These are phyloP conservation scores for Phytopythium cucurbitacearum DNA, from an alignment of 352 stramenopile genomes.

Conservation along the genomic window DNA sequence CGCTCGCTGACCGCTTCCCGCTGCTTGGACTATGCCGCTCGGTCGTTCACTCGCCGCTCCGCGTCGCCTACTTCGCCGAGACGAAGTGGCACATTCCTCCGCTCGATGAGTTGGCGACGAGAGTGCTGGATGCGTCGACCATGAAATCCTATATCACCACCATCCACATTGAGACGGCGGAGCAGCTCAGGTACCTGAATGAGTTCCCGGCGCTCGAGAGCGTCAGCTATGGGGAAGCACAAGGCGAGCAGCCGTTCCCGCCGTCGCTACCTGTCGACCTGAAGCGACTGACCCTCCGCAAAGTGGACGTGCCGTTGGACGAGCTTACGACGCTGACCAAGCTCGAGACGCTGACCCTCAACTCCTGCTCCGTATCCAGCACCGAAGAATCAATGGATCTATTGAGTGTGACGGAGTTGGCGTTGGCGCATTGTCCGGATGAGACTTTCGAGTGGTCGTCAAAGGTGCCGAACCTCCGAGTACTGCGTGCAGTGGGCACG, in stretches of 20 bases:
- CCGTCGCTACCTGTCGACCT: neutral
- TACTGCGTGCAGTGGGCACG: too few species aligned
- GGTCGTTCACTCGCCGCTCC: neutral
- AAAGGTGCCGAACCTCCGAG: too few species aligned
- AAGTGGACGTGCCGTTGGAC: too few species aligned
- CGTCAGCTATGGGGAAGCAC: neutral
- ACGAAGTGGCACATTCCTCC: slow-evolving; percentile 1
- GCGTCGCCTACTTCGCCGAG: neutral
- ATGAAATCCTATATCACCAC: neutral
- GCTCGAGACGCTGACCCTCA: too few species aligned
- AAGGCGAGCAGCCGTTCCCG: neutral
- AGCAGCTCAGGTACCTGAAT: neutral
- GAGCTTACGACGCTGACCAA: too few species aligned
- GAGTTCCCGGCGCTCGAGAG: slow-evolving; percentile 1
- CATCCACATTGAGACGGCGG: neutral
- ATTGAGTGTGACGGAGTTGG: too few species aligned
- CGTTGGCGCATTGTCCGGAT: too few species aligned
- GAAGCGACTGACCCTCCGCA: too few species aligned
- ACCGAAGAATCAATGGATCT: too few species aligned
- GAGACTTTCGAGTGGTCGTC: too few species aligned
- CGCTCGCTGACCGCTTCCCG: slow-evolving; percentile 1
- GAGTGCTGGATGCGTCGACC: neutral
- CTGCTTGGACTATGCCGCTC: slow-evolving; percentile 6
- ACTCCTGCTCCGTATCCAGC: too few species aligned
- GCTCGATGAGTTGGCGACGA: neutral